phyloP scores from a whole-genome alignment of 2,329 filamentous ascomycete species.

The Uncinocarpus reesii region DNA sequence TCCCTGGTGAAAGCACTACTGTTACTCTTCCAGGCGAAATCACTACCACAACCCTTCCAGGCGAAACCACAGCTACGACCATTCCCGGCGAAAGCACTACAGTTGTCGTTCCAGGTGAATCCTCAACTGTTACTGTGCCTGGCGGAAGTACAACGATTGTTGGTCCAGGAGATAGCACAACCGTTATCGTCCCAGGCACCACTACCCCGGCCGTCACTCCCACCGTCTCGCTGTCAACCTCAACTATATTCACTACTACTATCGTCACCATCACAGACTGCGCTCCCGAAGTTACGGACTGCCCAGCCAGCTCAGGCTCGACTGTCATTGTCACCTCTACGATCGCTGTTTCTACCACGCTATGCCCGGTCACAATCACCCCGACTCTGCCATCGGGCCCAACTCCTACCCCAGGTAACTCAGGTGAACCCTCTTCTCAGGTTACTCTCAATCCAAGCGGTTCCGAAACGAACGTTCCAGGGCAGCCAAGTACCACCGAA shows the following conservation, averaged over 20 bases:
- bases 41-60: neutral
- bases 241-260: constrained; percentile 31
- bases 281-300: constrained; percentile 37
- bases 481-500: neutral
- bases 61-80: neutral
- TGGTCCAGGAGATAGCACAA: neutral
- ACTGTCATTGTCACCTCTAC: constrained; percentile 45
- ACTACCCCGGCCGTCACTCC: constrained; percentile 4
- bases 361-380: constrained; percentile 42
- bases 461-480: neutral
- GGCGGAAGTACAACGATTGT: neutral
- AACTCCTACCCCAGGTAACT: constrained; percentile 8
- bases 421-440: constrained; percentile 4
- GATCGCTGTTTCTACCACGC: constrained; percentile 49
- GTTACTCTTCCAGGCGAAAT: neutral
- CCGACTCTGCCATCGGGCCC: constrained; percentile 21
- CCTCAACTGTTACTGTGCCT: neutral
- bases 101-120: neutral
- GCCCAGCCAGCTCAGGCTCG: constrained; percentile 42
- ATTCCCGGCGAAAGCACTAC: neutral
- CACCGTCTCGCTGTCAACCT: constrained; percentile 23
- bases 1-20: constrained; percentile 1
- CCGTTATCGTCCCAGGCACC: neutral
- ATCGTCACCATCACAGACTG: constrained; percentile 34
- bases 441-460: neutral